Conservation (phyloP, 345 rosid genomes). For the Jatropha curcas region DNA sequence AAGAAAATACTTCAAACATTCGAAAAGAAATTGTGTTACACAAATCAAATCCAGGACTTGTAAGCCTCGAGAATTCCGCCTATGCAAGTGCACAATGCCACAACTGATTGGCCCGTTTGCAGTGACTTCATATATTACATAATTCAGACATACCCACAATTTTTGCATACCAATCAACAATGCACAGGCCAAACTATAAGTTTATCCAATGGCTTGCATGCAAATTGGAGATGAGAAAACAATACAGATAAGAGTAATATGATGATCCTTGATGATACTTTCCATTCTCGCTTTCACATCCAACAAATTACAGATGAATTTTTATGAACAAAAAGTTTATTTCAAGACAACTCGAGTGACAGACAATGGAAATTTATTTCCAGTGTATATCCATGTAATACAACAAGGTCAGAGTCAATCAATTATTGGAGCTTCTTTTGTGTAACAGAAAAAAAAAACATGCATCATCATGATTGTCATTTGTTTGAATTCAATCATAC, state of each 20-base stretch:
- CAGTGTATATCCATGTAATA: background rate
- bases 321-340: background rate
- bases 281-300: background rate
- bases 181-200: background rate
- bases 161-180: no score
- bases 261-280: background rate
- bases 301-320: background rate
- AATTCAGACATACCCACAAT: no score
- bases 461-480: background rate
- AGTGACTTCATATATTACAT: no score
- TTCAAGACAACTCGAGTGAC: background rate
- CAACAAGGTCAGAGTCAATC: constrained; percentile 13
- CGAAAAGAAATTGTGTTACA: no score
- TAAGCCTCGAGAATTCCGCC: no score
- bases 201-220: background rate
- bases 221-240: background rate
- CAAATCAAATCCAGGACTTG: no score
- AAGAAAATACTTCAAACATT: no score
- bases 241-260: no score
- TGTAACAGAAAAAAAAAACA: constrained; percentile 18
- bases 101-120: background rate
- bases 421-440: constrained; percentile 30
- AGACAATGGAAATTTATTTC: constrained; percentile 1
- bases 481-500: constrained; percentile 37
- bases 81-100: no score